These are phyloP conservation scores for Nasturtium officinale DNA, from an alignment of 345 rosid species.

Conservation along the genomic window DNA sequence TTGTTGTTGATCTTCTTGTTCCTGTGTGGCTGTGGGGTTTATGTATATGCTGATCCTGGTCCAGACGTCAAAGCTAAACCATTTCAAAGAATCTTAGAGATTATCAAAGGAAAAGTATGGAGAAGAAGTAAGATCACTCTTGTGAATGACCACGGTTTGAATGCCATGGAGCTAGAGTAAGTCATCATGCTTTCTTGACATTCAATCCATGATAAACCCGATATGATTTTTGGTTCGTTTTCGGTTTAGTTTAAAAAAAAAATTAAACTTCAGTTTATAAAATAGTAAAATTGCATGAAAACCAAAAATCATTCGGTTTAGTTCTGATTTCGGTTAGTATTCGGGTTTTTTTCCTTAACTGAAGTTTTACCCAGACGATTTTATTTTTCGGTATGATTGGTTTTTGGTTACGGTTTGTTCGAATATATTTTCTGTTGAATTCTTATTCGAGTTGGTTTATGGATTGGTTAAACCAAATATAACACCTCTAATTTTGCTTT, in stretches of 20 bases:
- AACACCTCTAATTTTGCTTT: constrained; percentile 12
- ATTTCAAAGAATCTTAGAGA: constrained; percentile 35
- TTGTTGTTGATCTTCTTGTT: constrained; percentile 55
- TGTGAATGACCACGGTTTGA: constrained; percentile 43
- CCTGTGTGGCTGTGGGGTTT: constrained; percentile 61
- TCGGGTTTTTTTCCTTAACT: neutral
- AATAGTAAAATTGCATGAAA: too few relatives aligned
- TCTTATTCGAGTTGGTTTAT: neutral
- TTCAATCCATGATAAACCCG: neutral
- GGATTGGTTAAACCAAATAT: neutral
- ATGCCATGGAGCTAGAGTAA: constrained; percentile 75
- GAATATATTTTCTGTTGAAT: neutral
- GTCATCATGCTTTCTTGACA: constrained; percentile 35
- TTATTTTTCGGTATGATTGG: too few relatives aligned
- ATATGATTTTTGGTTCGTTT: neutral
- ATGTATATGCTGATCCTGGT: constrained; percentile 45
- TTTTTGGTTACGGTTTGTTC: too few relatives aligned
- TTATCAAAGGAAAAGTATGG: constrained; percentile 45
- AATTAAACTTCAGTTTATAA: too few relatives aligned
- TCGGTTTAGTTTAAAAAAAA: too few relatives aligned
- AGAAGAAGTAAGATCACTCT: constrained; percentile 49
- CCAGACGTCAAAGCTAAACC: constrained; percentile 29
- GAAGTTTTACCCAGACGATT: too few relatives aligned
- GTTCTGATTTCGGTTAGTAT: neutral
- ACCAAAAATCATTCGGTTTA: neutral